Percentiles rank a stretch among this genome's conserved stretches.
phyloP scores from a whole-genome alignment of 2,329 filamentous ascomycete genomes.

The Blumeriella jaapii region DNA sequence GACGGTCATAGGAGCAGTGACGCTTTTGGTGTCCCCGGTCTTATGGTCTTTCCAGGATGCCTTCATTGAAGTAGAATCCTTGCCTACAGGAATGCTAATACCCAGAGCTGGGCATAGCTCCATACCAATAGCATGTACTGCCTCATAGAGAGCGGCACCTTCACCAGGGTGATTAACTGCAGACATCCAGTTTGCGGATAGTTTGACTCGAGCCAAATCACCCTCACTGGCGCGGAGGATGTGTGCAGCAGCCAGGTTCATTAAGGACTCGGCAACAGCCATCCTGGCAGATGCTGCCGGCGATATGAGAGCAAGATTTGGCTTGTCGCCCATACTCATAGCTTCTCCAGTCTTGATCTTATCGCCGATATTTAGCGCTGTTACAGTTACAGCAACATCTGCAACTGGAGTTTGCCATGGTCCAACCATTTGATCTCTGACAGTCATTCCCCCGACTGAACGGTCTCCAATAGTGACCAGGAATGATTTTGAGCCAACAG shows the following conservation, averaged over 20 bases:
- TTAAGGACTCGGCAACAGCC: conserved; percentile 86
- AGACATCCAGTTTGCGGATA: conserved; percentile 99
- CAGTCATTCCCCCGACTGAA: conserved; percentile 78
- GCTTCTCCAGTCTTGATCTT: conserved; percentile 76
- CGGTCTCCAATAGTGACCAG: conserved; percentile 94
- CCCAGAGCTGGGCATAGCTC: conserved; percentile 84
- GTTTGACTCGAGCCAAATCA: conserved; percentile 64
- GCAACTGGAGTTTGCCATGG: conserved; percentile 92
- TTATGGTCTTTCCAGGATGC: conserved; percentile 76
- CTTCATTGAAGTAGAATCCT: conserved; percentile 99
- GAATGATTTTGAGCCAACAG: conserved; percentile 95
- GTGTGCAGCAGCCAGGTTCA: conserved; percentile 82
- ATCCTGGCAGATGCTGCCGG: conserved; percentile 85
- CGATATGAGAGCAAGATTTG: conserved; percentile 78
- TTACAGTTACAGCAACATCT: conserved; percentile 86
- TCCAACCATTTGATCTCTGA: conserved; percentile 90
- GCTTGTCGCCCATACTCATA: conserved; percentile 96
- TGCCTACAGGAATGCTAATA: conserved; percentile 89
- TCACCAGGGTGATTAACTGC: conserved; percentile 90
- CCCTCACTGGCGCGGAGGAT: conserved; percentile 28
- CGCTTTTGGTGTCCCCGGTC: conserved; percentile 61
- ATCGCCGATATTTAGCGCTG: conserved; percentile 54
- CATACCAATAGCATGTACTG: conserved; percentile 85
- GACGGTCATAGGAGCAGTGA: conserved; percentile 83
- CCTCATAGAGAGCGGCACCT: conserved; percentile 84